Percentiles rank a stretch among this genome's conserved stretches.
Conservation (phyloP, 1,284 basidiomycete genomes). For the Cutaneotrichosporon sp. region DNA sequence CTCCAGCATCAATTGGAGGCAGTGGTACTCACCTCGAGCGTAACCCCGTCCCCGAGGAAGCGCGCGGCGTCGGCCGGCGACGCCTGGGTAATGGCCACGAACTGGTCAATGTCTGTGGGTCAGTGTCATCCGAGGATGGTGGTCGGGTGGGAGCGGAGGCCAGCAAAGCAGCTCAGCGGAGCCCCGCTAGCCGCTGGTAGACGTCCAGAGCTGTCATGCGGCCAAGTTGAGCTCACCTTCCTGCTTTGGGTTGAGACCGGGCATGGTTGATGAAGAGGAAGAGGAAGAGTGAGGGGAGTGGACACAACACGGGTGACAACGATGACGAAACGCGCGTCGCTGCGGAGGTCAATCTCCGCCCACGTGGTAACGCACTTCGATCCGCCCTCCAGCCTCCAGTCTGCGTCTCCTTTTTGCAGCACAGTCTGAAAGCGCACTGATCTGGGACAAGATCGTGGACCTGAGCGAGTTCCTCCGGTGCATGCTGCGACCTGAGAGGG, state of each 20-base stretch:
- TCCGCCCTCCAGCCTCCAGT: not conserved
- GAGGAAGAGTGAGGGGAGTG: not conserved
- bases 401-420: too few species aligned
- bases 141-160: too few species aligned
- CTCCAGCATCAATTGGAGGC: too few species aligned
- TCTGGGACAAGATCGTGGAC: too few species aligned
- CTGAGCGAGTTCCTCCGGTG: too few species aligned
- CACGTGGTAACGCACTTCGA: not conserved
- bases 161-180: not conserved
- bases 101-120: constrained; percentile 46
- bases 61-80: constrained; percentile 41
- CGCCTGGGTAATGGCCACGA: constrained; percentile 51
- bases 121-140: not conserved
- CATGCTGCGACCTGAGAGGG: too few species aligned
- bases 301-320: not conserved
- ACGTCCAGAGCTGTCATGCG: too few species aligned
- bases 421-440: too few species aligned
- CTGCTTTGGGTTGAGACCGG: constrained; percentile 39
- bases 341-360: not conserved
- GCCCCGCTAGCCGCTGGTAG: not conserved
- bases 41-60: constrained; percentile 45
- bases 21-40: constrained; percentile 47
- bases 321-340: constrained; percentile 8
- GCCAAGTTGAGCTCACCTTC: constrained; percentile 29
- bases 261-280: constrained; percentile 27